Percentiles rank a stretch among this genome's conserved stretches.
Evolutionary conservation across 305 asterid genomes (phyloP).

Genomic region (Rubia peregrina): DNA sequence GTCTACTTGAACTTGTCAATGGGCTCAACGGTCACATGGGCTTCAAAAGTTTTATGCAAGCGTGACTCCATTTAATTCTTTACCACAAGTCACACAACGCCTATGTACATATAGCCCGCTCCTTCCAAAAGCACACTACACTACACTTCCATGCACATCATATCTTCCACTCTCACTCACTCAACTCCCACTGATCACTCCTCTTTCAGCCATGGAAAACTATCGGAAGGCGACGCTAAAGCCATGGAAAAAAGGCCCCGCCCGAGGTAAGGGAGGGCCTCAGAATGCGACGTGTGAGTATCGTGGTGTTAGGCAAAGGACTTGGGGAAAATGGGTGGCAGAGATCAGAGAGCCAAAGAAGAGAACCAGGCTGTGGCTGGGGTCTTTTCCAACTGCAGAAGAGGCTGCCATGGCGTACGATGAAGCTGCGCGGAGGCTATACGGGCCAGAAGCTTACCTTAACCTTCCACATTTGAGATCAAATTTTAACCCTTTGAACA

Average conservation of each 20-base stretch:
- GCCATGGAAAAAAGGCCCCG: slow-evolving; percentile 99
- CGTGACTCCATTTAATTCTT: slow-evolving; percentile 81
- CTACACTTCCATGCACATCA: slow-evolving; percentile 10
- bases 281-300: slow-evolving; percentile 86
- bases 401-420: slow-evolving; percentile 99
- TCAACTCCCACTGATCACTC: slow-evolving; percentile 4
- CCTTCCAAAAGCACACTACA: slow-evolving; percentile 20
- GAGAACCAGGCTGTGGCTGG: slow-evolving; percentile 85
- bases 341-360: slow-evolving; percentile 93
- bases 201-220: slow-evolving; percentile 47
- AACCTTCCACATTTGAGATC: slow-evolving; percentile 81
- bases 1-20: slow-evolving; percentile 14
- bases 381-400: slow-evolving; percentile 88
- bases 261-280: slow-evolving; percentile 96
- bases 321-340: slow-evolving; percentile 99
- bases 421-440: slow-evolving; percentile 89
- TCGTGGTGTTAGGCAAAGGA: slow-evolving; percentile 88
- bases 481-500: slow-evolving; percentile 73
- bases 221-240: slow-evolving; percentile 63
- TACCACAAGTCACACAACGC: slow-evolving; percentile 35
- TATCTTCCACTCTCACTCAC: slow-evolving; percentile 13
- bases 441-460: slow-evolving; percentile 92
- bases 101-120: slow-evolving; percentile 37
- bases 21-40: slow-evolving; percentile 61
- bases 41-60: slow-evolving; percentile 36